Evolutionary conservation across 257 asterid species (phyloP).

Genomic region (Przewalskia tangutica): DNA sequence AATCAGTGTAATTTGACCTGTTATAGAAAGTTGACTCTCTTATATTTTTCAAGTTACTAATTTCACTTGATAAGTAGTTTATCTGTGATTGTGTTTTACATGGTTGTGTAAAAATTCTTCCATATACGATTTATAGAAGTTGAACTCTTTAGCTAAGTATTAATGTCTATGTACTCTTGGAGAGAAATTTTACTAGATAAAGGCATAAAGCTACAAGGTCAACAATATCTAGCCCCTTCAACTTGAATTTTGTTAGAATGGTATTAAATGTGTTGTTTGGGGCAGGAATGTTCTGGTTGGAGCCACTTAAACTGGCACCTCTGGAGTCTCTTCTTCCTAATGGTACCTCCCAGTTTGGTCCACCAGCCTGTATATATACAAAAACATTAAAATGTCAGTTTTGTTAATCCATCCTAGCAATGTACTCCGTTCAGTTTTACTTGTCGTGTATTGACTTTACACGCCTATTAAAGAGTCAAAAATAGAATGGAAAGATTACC

Average conservation of each 20-base stretch:
- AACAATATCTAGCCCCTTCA: slow-evolving; percentile 59
- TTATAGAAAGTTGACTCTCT: neutral
- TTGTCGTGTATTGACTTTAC: no score
- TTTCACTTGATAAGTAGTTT: neutral
- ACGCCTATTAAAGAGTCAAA: no score
- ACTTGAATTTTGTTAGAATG: slow-evolving; percentile 71
- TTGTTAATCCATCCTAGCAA: neutral
- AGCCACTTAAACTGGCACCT: slow-evolving; percentile 79
- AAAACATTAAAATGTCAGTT: neutral
- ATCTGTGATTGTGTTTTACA: neutral
- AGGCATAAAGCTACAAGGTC: slow-evolving; percentile 81
- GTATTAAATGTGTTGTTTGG: slow-evolving; percentile 89
- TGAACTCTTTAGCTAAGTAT: neutral
- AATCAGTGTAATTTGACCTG: neutral
- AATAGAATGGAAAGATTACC: no score
- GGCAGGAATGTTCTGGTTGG: slow-evolving; percentile 81
- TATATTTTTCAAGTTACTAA: neutral
- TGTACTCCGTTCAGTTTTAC: neutral
- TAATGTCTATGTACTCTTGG: neutral
- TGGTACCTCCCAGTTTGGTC: slow-evolving; percentile 85
- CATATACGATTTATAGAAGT: neutral
- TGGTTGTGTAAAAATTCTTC: neutral
- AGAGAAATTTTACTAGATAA: slow-evolving; percentile 46
- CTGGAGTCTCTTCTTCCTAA: slow-evolving; percentile 75
- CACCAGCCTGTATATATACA: slow-evolving; percentile 36